These are phyloP conservation scores for Jasminum sambac DNA, from an alignment of 257 asterid species.

Conservation along the genomic window DNA sequence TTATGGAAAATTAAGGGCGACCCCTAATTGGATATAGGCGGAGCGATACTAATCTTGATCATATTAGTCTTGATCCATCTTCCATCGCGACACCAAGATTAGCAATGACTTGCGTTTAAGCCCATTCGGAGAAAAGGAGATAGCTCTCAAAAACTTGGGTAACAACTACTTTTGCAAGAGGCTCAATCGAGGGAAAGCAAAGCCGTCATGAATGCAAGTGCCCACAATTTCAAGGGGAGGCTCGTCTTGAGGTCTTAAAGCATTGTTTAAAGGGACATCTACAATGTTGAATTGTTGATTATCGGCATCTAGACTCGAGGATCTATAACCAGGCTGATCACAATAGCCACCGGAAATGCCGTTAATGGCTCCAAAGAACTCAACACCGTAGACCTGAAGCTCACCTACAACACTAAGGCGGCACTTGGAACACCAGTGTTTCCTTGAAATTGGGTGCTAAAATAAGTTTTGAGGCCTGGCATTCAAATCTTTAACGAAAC, in stretches of 20 bases:
- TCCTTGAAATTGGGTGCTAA: too few relatives aligned
- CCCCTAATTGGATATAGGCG: not conserved
- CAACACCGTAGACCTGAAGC: constrained; percentile 18
- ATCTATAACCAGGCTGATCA: constrained; percentile 13
- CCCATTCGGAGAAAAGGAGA: not conserved
- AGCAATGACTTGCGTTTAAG: not conserved
- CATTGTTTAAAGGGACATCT: constrained; percentile 14
- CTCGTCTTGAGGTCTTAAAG: not conserved
- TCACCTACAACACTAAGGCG: constrained; percentile 13
- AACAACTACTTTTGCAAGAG: constrained; percentile 13
- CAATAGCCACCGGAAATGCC: constrained; percentile 16
- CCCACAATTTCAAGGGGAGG: not conserved
- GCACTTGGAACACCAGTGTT: constrained; percentile 2
- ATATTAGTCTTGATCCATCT: not conserved
- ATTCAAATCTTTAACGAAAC: not conserved
- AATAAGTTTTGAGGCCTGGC: not conserved
- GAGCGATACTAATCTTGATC: not conserved
- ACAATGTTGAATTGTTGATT: not conserved
- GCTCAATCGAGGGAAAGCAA: constrained; percentile 17
- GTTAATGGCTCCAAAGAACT: constrained; percentile 2
- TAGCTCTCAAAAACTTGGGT: not conserved
- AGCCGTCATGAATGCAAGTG: not conserved
- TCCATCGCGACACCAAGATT: not conserved
- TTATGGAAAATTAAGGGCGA: not conserved
- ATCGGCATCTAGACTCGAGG: constrained; percentile 4